These are phyloP conservation scores for Boehmeria nivea DNA, from an alignment of 306 rosid genomes.

Conservation along the genomic window DNA sequence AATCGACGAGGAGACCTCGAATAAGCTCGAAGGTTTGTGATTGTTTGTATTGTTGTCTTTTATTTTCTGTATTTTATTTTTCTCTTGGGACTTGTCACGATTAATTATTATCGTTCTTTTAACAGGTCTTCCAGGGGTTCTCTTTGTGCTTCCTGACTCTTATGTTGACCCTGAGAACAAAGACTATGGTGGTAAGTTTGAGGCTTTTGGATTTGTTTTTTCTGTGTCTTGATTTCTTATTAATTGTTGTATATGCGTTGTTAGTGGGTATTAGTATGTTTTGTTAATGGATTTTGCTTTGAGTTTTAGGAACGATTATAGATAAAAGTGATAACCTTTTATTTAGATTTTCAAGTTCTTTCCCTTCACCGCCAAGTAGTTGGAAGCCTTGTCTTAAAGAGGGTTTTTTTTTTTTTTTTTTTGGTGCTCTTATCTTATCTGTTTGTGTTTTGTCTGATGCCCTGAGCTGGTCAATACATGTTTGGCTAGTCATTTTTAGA, in stretches of 20 bases:
- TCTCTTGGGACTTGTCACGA: too few relatives aligned
- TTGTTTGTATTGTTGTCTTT: background rate
- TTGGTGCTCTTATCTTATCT: too few relatives aligned
- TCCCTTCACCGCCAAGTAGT: too few relatives aligned
- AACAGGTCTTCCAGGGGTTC: constrained; percentile 73
- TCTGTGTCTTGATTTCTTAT: background rate
- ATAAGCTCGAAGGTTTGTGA: constrained; percentile 71
- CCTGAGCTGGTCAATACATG: too few relatives aligned
- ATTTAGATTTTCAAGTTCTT: too few relatives aligned
- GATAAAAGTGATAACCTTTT: too few relatives aligned
- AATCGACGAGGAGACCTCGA: constrained; percentile 90
- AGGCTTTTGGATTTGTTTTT: background rate
- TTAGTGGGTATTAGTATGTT: background rate
- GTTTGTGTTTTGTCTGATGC: too few relatives aligned
- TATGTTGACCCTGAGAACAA: constrained; percentile 84
- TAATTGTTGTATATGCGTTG: too few relatives aligned
- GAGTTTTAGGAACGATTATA: too few relatives aligned
- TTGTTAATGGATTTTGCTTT: background rate
- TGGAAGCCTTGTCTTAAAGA: too few relatives aligned
- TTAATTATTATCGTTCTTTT: background rate
- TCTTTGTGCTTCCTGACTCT: constrained; percentile 86
- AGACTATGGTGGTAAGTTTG: constrained; percentile 80
- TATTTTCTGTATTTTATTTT: background rate
- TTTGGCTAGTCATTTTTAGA: too few relatives aligned
- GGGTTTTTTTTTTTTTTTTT: too few relatives aligned